Conservation (phyloP, 177 flowering plant species). For the Telopea speciosissima region DNA sequence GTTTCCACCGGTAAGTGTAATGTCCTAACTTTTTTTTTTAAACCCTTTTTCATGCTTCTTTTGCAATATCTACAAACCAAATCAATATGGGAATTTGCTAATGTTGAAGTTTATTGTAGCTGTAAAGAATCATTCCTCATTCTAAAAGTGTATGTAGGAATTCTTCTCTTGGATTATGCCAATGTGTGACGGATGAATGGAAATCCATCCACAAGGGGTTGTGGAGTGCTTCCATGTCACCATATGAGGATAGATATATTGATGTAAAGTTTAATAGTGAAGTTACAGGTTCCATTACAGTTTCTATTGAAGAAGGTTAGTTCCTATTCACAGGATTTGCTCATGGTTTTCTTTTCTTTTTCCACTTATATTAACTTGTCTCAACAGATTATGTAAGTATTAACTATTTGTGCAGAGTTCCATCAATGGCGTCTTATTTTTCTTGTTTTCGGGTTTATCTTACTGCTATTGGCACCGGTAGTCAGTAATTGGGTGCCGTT, state of each 20-base stretch:
- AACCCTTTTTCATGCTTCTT: neutral
- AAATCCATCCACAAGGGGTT: constrained; percentile 47
- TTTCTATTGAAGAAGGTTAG: no score
- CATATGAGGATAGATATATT: constrained; percentile 37
- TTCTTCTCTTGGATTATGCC: constrained; percentile 66
- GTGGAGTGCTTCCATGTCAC: constrained; percentile 66
- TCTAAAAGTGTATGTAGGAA: constrained; percentile 44
- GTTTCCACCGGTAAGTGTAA: constrained; percentile 65
- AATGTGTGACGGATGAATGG: constrained; percentile 77
- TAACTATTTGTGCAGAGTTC: constrained; percentile 45
- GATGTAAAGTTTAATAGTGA: constrained; percentile 12
- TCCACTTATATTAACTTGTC: neutral
- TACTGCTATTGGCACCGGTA: constrained; percentile 67
- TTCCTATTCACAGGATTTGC: no score
- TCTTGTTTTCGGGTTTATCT: constrained; percentile 57
- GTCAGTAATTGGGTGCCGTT: constrained; percentile 88
- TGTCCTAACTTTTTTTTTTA: neutral
- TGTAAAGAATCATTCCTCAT: constrained; percentile 8
- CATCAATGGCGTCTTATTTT: constrained; percentile 77
- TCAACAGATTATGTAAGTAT: constrained; percentile 2
- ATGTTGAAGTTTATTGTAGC: neutral
- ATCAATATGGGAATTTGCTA: neutral
- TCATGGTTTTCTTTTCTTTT: neutral
- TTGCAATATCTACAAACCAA: neutral
- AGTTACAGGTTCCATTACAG: neutral